Percentiles rank a stretch among this genome's conserved stretches.
These are phyloP conservation scores for Begonia masoniana DNA, from an alignment of 306 rosid genomes.

Conservation along the genomic window DNA sequence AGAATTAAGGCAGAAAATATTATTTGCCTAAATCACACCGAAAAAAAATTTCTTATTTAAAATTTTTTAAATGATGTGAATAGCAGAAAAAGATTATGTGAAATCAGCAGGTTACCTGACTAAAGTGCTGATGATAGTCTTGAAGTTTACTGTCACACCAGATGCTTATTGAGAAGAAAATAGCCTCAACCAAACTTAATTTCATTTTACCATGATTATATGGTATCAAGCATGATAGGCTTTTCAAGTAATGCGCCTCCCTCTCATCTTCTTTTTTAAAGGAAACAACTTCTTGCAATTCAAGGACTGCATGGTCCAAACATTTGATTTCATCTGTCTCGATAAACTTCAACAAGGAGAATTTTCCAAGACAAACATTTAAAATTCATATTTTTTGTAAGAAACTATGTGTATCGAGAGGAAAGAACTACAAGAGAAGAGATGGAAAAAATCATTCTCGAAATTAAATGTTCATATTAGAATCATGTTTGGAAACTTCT, in stretches of 20 bases:
- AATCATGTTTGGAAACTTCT: too few species aligned
- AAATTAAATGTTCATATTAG: too few species aligned
- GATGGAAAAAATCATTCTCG: too few species aligned
- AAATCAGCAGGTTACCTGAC: slow-evolving; percentile 26
- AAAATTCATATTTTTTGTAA: neutral
- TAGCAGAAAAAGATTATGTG: neutral
- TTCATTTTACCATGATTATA: slow-evolving; percentile 19
- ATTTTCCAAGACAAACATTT: slow-evolving; percentile 10
- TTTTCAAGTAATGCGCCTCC: slow-evolving; percentile 19
- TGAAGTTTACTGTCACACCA: slow-evolving; percentile 36
- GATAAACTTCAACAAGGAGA: slow-evolving; percentile 27
- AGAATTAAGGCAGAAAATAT: neutral
- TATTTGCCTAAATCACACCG: neutral
- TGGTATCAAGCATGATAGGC: slow-evolving; percentile 24
- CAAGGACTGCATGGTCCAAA: slow-evolving; percentile 25
- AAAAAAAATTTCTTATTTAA: neutral
- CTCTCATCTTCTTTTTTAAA: slow-evolving; percentile 19
- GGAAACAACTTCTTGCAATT: slow-evolving; percentile 29
- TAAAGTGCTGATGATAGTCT: slow-evolving; percentile 42
- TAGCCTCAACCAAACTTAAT: slow-evolving; percentile 29
- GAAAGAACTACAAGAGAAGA: too few species aligned
- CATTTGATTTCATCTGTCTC: slow-evolving; percentile 31
- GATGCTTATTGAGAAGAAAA: slow-evolving; percentile 33
- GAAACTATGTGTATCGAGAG: too few species aligned
- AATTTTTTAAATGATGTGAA: slow-evolving; percentile 1